phyloP scores from a whole-genome alignment of 352 stramenopile genomes.

The Phytophthora hibernalis region DNA sequence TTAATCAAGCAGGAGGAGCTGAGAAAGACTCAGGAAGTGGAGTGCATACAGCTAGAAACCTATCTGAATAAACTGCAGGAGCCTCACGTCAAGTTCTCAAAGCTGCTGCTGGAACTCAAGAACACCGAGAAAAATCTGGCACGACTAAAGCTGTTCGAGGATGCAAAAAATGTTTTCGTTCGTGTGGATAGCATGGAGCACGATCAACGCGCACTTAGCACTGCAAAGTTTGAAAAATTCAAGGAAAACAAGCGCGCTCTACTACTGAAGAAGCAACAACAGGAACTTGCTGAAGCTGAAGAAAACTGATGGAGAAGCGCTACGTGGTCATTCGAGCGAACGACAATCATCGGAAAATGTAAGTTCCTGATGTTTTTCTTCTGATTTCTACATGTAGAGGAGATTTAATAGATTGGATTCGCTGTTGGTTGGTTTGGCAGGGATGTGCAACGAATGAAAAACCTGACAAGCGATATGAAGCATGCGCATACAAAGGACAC shows the following conservation, averaged over 20 bases:
- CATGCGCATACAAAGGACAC: constrained; percentile 69
- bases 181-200: constrained; percentile 68
- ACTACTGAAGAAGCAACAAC: constrained; percentile 59
- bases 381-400: too few species aligned
- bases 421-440: constrained; percentile 33
- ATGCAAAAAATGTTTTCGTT: constrained; percentile 75
- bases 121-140: constrained; percentile 76
- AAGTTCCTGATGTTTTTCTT: constrained; percentile 10
- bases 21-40: constrained; percentile 64
- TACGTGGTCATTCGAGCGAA: constrained; percentile 71
- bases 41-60: constrained; percentile 67
- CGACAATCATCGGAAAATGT: constrained; percentile 65
- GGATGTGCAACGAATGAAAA: constrained; percentile 75
- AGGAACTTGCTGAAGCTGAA: constrained; percentile 63
- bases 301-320: constrained; percentile 80
- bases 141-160: constrained; percentile 69
- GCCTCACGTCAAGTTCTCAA: constrained; percentile 75
- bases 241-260: constrained; percentile 65
- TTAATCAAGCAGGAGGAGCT: constrained; percentile 57
- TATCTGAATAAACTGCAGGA: constrained; percentile 64
- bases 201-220: constrained; percentile 53
- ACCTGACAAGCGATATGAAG: constrained; percentile 66
- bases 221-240: constrained; percentile 60
- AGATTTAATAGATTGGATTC: background rate
- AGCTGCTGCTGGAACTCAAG: constrained; percentile 72